Evolutionary conservation across 2,329 filamentous ascomycete genomes (phyloP), one percentile per base, ranked within the genome.

Genomic region (Cadophora sp.): DNA sequence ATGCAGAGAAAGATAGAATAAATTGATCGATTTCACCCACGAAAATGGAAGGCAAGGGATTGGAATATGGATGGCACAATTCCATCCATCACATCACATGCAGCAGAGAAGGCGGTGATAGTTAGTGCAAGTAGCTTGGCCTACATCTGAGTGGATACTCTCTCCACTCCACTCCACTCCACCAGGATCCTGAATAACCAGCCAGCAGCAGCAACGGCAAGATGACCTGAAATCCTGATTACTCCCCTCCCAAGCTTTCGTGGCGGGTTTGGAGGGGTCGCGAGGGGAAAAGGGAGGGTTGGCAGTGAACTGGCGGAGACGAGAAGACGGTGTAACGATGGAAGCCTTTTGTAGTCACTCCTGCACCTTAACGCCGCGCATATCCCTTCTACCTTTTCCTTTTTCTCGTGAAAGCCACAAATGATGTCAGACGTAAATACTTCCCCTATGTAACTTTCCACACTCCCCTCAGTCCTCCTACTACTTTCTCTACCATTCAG

Each of bases 111-210:
- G 34, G 9, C 34, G 14, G 7, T 37, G 8, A 37, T 1, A 11
- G 14, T 9, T 8, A 37, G 34, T 26, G 24, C 24, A 51, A 51
- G 48, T 14, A 43, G 40, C 14, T 14, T 43, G 40, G 12, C 12
- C 40, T 16, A 48, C 43, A 48, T 4, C 43, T 48, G 43, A 48
- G 43, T 48, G 43, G 43, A 22, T 48, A n/a, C 43, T 22, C 43
- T n/a, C n/a, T n/a, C n/a, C n/a, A n/a, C n/a, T n/a, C n/a, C n/a
- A n/a, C n/a, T n/a, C n/a, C n/a, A n/a, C n/a, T 48, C 43, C 43
- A 48, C 43, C 6, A 48, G 19, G 43, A 53, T 53, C 26, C 50
- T 53, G 50, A 53, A 29, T 29, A 53, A 53, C 50, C 50, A 53
- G 14, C 1, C 31, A 6, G 48, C 48, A 26, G n/a, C n/a, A 22